Conservation (phyloP, 805 yeast genomes). For the Sugiyamaella boreocaroliniensis region DNA sequence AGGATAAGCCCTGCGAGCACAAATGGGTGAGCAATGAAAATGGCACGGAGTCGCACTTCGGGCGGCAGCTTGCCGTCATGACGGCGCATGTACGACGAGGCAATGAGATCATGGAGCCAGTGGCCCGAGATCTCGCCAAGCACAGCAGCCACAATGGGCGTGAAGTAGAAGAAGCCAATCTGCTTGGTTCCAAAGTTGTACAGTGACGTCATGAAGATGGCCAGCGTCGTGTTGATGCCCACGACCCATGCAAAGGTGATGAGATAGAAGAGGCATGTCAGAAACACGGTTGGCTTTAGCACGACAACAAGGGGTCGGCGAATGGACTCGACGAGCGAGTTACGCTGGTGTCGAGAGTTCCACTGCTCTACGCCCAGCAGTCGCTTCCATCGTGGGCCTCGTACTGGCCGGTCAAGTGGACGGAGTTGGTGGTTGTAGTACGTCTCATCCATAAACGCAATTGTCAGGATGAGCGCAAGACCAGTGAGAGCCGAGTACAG, state of each 20-base stretch:
- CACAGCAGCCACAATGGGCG: constrained; percentile 7
- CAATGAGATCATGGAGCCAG: constrained; percentile 9
- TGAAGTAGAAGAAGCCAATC: constrained; percentile 8
- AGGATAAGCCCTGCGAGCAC: constrained; percentile 2
- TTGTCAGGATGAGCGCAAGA: not conserved
- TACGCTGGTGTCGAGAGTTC: not conserved
- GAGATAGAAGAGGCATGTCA: not conserved
- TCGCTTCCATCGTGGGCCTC: constrained; percentile 1
- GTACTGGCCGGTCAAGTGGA: constrained; percentile 1
- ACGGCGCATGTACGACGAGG: not conserved
- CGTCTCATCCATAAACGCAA: constrained; percentile 7
- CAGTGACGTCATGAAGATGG: not conserved
- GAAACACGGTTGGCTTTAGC: constrained; percentile 4
- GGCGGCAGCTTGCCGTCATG: constrained; percentile 4
- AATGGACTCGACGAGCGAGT: not conserved
- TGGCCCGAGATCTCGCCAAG: constrained; percentile 6
- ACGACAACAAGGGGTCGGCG: constrained; percentile 5
- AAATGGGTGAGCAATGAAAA: constrained; percentile 4
- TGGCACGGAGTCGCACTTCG: constrained; percentile 5
- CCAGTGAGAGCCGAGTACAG: constrained; percentile 6
- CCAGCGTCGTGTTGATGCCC: constrained; percentile 4
- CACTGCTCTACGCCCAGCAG: constrained; percentile 7
- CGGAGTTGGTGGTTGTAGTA: constrained; percentile 3
- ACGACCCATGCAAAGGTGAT: constrained; percentile 11
- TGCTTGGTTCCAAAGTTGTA: constrained; percentile 7